A percentile compares a stretch with the other conserved stretches of the same genome.
Conservation (phyloP, 768 basidiomycete genomes). For the Tylopilus sp. region DNA sequence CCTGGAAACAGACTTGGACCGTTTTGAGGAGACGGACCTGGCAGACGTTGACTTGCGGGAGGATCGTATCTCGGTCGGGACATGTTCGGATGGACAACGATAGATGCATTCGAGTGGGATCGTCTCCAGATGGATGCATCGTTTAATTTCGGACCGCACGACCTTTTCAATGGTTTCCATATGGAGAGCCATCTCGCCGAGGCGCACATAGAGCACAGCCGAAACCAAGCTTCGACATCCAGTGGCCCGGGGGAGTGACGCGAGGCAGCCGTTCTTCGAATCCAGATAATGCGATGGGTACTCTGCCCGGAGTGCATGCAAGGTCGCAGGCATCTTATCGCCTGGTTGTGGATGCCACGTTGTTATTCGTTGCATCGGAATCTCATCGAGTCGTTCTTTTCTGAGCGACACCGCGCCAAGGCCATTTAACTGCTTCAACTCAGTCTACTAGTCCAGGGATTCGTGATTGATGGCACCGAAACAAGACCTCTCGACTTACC, state of each 20-base stretch:
- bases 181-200: constrained; percentile 32
- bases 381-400: constrained; percentile 37
- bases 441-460: constrained; percentile 32
- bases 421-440: constrained; percentile 39
- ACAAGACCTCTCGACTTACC: constrained; percentile 25
- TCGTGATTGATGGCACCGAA: background rate
- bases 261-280: constrained; percentile 32
- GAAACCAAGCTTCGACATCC: constrained; percentile 34
- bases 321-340: constrained; percentile 27
- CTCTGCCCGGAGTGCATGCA: constrained; percentile 37
- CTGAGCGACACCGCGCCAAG: constrained; percentile 43
- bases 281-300: constrained; percentile 38
- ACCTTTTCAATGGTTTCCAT: constrained; percentile 40
- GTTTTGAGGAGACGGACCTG: background rate
- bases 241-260: constrained; percentile 35
- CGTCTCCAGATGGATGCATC: constrained; percentile 29
- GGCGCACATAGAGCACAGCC: constrained; percentile 32
- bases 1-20: constrained; percentile 5
- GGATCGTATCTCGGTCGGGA: background rate
- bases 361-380: constrained; percentile 29
- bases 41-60: constrained; percentile 3
- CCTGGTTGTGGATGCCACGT: constrained; percentile 28
- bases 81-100: constrained; percentile 9
- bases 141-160: constrained; percentile 33
- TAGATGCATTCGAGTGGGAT: constrained; percentile 20